Base-by-base conservation (phyloP, 2,329 filamentous ascomycete genomes). In the Diaporthe ampelina region DNA sequence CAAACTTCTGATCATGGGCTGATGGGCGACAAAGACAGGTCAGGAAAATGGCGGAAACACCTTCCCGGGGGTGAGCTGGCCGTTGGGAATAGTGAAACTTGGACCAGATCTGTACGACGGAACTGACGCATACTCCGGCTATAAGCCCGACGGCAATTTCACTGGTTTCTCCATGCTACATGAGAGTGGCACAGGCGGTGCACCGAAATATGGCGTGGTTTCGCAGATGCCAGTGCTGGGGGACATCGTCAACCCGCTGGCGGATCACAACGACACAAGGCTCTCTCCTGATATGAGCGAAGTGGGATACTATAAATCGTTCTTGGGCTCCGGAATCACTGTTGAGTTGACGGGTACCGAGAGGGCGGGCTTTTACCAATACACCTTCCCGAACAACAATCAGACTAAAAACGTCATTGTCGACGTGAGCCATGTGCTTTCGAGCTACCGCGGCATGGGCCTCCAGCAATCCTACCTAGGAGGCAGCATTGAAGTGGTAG, bases 181-280 rank as follows among this genome's bases (percentile, higher is more conserved):
- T 77, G 91, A 92, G 79, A 89, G 88, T 75, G 91, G 91, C 4
- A 94, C 91, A 0, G 92, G 92, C 10, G 92, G 92, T 1, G 91
- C 90, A 1, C 91, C 92, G 0, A 94, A 93, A 80, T 94, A 94
- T 75, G 92, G 92, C 6, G 90, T 92, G 1, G 88, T 92, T 43
- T 85, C 89, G 1, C 90, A 92, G 80, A 85, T 92, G 81, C 91
- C 89, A 0, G 81, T 90, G 0, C 78, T 87, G 0, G 89, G 89
- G 0, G 79, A 79, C 21, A 81, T 91, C 56, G 78, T 77, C 10
- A 88, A 93, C 73, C 91, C 91, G 2, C 82, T 93, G 32, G 85
- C 82, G 6, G 87, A 89, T 76, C 84, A 89, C 45, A 89, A 88
- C n/a, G 85, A 91, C 32, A 86, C 86, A 0, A 87, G 92, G 81